Evolutionary conservation across 371 early-diverging fungal species (phyloP).

Genomic region (Phascolomyces articulosus): DNA sequence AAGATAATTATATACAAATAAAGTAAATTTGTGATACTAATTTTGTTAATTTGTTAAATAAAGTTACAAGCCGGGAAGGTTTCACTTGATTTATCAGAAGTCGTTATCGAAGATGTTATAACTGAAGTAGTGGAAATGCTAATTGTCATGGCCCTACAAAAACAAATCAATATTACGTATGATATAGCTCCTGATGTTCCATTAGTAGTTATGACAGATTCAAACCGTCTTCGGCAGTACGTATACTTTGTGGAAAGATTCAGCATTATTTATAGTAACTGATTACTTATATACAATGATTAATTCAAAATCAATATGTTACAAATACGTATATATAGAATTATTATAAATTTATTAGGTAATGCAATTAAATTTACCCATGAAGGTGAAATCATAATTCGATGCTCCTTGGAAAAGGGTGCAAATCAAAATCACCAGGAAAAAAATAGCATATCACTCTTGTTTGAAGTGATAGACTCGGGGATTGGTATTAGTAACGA

Average conservation of each 20-base stretch:
- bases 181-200: constrained; percentile 37
- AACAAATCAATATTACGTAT: constrained; percentile 50
- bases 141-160: constrained; percentile 56
- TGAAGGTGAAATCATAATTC: constrained; percentile 54
- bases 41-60: too few species aligned
- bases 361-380: constrained; percentile 58
- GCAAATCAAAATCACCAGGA: not conserved
- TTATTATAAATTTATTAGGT: constrained; percentile 43
- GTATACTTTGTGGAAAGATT: too few species aligned
- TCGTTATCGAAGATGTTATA: constrained; percentile 54
- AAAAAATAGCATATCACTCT: constrained; percentile 20
- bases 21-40: too few species aligned
- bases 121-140: constrained; percentile 59
- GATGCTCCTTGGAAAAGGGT: constrained; percentile 31
- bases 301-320: not conserved
- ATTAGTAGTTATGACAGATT: constrained; percentile 48
- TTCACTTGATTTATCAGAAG: constrained; percentile 45
- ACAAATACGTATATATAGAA: constrained; percentile 9
- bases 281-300: too few species aligned
- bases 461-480: constrained; percentile 52
- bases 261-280: too few species aligned
- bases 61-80: constrained; percentile 64
- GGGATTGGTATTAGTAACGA: constrained; percentile 62
- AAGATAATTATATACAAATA: too few species aligned
- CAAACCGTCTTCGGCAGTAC: constrained; percentile 43